These are phyloP conservation scores for Aspergillus conjunctus DNA, from an alignment of 495 filamentous ascomycete genomes.

Conservation along the genomic window DNA sequence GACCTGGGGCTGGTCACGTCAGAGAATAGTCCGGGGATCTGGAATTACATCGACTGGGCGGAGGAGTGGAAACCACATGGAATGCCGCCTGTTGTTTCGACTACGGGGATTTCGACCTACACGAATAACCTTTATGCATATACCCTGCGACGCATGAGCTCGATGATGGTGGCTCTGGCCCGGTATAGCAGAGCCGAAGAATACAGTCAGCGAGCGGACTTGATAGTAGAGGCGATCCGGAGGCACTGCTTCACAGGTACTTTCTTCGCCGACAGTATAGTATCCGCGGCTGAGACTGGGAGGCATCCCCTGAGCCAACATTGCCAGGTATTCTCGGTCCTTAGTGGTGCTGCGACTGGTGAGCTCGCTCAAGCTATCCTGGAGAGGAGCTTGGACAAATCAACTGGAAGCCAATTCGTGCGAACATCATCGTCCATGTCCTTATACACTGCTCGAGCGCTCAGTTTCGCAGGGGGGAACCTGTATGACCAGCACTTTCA, in stretches of 20 bases:
- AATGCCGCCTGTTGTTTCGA: neutral
- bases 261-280: neutral
- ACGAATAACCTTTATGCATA: neutral
- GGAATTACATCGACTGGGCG: neutral
- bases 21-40: neutral
- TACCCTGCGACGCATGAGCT: neutral
- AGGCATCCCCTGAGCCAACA: neutral
- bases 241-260: neutral
- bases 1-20: neutral
- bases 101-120: neutral
- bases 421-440: neutral
- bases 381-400: neutral
- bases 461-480: neutral
- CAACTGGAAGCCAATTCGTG: neutral
- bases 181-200: neutral
- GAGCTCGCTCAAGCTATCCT: neutral
- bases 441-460: neutral
- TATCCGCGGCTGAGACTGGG: neutral
- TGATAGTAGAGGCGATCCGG: neutral
- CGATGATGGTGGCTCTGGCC: neutral
- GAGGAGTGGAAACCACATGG: neutral
- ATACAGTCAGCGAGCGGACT: neutral
- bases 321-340: neutral
- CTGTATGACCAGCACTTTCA: neutral
- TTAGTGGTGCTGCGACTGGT: neutral